These are phyloP conservation scores for Penicillium sp. DNA, from an alignment of 2,329 filamentous ascomycete species.

Conservation along the genomic window DNA sequence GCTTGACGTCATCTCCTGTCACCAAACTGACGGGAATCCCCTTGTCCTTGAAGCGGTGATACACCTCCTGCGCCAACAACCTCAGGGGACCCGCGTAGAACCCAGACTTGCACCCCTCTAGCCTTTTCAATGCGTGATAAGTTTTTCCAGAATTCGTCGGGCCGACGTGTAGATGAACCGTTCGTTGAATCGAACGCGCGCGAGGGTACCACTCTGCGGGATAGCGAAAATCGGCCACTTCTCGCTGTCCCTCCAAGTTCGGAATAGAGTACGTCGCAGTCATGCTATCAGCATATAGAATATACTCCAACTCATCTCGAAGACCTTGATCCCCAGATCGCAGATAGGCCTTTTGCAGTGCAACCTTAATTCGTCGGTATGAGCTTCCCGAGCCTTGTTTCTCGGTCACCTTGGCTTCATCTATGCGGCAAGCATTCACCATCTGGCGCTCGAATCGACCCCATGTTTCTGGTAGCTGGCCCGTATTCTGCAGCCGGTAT, in stretches of 20 bases:
- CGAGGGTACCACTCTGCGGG: slow-evolving; percentile 91
- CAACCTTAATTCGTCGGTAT: slow-evolving; percentile 27
- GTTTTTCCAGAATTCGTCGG: slow-evolving; percentile 99
- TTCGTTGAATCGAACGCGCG: slow-evolving; percentile 77
- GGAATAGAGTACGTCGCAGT: slow-evolving; percentile 58
- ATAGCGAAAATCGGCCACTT: slow-evolving; percentile 79
- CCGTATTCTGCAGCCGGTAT: slow-evolving; percentile 15
- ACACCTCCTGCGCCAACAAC: slow-evolving; percentile 92
- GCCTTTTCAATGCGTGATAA: slow-evolving; percentile 83
- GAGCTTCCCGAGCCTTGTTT: slow-evolving; percentile 22
- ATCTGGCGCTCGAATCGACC: slow-evolving; percentile 34
- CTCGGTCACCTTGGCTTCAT: slow-evolving; percentile 16
- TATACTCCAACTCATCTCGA: slow-evolving; percentile 61
- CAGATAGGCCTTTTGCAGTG: slow-evolving; percentile 63
- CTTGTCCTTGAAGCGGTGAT: slow-evolving; percentile 77
- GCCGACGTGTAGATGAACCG: slow-evolving; percentile 88
- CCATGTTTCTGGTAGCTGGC: slow-evolving; percentile 28
- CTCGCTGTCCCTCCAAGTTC: slow-evolving; percentile 61
- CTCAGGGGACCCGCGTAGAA: slow-evolving; percentile 90
- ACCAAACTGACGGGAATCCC: slow-evolving; percentile 76
- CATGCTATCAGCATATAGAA: slow-evolving; percentile 68
- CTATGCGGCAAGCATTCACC: slow-evolving; percentile 32
- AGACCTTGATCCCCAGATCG: slow-evolving; percentile 55
- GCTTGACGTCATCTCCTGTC: slow-evolving; percentile 85
- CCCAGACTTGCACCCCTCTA: slow-evolving; percentile 74